Base-by-base conservation (phyloP, 805 yeast species). In the Hanseniaspora thailandica region DNA sequence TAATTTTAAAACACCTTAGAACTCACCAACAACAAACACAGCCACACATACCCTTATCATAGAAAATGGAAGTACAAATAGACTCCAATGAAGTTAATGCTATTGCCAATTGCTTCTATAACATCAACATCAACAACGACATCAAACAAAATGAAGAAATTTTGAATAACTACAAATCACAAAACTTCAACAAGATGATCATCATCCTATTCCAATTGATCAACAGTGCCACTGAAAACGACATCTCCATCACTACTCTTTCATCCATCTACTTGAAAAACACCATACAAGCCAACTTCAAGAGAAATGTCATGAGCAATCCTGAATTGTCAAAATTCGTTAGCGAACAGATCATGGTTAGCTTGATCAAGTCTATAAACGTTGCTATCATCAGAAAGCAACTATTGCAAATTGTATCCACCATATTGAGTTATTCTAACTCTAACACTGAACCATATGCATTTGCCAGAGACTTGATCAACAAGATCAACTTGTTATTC, bases 261-360 rank as follows among this genome's bases (percentile, higher is more conserved):
- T 19, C 47, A 13, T 41, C 47, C 0, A 82, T 84, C 5, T 82
- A 77, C 62, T 77, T 82, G 65, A 84, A 84, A 62, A 84, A 84
- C 63, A 71, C 77, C 54, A 69, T 83, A 31, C 72, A 72, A 39
- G 68, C 73, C 38, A 70, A 73, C 52, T 50, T 43, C n/a, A 50
- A 43, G n/a, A 50, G 25, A 35, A n/a, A 25, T 10, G 28, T 50
- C n/a, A 15, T 28, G n/a, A 22, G 9, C 6, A 35, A 50, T 13
- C 15, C 28, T 9, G 54, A 43, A 9, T 28, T 50, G 8, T 13
- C 9, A 2, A 43, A 4, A 13, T 41, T 34, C 17, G 25, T 43
- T 3, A 39, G 35, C 28, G 35, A 50, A 22, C 28, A 35, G 10
- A 50, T 40, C 2, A 22, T 50, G 17, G 23, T 31, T 10, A 43